Base-by-base conservation (phyloP, 306 rosid species). In the Pueraria montana region DNA sequence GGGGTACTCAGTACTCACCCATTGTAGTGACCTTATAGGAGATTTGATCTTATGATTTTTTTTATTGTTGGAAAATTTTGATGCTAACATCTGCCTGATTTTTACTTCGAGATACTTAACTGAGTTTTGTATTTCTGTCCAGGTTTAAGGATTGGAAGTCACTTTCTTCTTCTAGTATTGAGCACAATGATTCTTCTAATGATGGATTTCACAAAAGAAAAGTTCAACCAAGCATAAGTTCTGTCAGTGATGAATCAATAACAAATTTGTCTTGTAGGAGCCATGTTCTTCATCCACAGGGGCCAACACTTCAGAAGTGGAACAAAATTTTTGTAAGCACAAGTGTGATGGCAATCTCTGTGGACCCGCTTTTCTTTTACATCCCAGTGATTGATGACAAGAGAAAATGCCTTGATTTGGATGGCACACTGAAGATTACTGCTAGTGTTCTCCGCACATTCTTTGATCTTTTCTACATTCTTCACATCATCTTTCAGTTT, bases 291-390 rank as follows among this genome's bases (percentile, higher is more conserved):
- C 90, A 96, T 82, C 98, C 99, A 50, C 99, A 94, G 50, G 96
- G 91, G 26, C 26, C 89, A 69, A 64, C 88, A 23, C 97, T 96
- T 88, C 98, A 92, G 84, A 80, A 42, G 61, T 94, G 99, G 98
- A 96, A 96, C 83, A 96, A 90, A 81, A 86, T 94, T 74, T 92
- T 94, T 87, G 95, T 92, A 36, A 67, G 89, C 70, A 85, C 97
- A 10, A 90, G 95, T 87, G 90, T 94, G 11, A 40, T 92, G 78
- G 94, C 99, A 43, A 89, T 92, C 48, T 87, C 97, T 18, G 76
- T 96, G 81, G 99, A 96, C 81, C 97, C 98, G 0, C 71, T 96
- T 66, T 96, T 96, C 87, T 87, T 96, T 62, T 96, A 96, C 86
- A 81, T 92, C 34, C 89, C 95, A 56, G 84, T 52, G 73, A 78